These are phyloP conservation scores for Pseudoturritis turrita DNA, from an alignment of 345 rosid genomes.

Conservation along the genomic window DNA sequence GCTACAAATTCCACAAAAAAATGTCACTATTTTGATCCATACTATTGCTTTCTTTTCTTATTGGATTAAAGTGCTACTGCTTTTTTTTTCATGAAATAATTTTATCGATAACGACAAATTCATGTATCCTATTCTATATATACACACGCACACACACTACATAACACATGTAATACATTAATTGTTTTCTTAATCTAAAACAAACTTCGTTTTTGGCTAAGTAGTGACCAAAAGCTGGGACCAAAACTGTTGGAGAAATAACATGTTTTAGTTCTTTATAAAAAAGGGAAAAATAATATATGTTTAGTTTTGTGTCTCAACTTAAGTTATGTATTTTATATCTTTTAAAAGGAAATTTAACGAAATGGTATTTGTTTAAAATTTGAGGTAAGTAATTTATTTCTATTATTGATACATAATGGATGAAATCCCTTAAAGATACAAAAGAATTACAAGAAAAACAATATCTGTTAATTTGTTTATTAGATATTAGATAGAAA, in stretches of 20 bases:
- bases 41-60: slow-evolving; percentile 23
- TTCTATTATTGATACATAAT: slow-evolving; percentile 8
- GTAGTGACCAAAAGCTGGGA: background rate
- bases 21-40: slow-evolving; percentile 17
- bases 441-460: background rate
- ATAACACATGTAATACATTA: background rate
- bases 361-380: background rate
- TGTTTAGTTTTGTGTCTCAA: background rate
- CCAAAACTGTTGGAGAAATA: background rate
- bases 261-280: too few relatives aligned
- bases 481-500: slow-evolving; percentile 1
- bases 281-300: background rate
- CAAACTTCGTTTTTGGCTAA: slow-evolving; percentile 1
- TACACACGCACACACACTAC: background rate
- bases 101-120: slow-evolving; percentile 17
- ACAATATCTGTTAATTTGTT: background rate
- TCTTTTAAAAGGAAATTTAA: background rate
- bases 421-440: background rate
- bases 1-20: background rate
- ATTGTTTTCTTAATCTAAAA: background rate
- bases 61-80: slow-evolving; percentile 9
- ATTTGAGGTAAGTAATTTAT: background rate
- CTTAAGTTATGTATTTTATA: background rate
- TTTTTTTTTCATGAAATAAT: background rate
- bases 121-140: slow-evolving; percentile 8